These are phyloP conservation scores for Eudorina sp. DNA, from an alignment of 139 green algal genomes.

Conservation along the genomic window DNA sequence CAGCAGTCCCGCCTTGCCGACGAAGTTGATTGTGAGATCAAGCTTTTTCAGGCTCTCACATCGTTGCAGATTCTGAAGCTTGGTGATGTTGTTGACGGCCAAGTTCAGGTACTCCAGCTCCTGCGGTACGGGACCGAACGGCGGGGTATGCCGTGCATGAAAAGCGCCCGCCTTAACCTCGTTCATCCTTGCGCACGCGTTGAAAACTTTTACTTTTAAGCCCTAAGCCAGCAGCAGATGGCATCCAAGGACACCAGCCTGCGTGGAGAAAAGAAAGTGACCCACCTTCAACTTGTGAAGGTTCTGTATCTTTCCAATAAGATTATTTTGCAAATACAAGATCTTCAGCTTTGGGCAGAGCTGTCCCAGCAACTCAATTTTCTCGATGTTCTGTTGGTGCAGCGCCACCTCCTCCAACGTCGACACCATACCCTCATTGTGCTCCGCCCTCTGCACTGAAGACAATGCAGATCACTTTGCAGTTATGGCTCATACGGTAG, in stretches of 20 bases:
- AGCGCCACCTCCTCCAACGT: constrained; percentile 92
- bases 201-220: too few species aligned
- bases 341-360: constrained; percentile 88
- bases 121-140: too few species aligned
- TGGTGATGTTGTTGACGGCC: constrained; percentile 92
- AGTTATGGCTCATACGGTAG: too few species aligned
- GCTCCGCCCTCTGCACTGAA: constrained; percentile 84
- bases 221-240: too few species aligned
- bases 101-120: constrained; percentile 94
- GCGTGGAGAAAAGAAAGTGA: too few species aligned
- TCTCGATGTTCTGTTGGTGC: constrained; percentile 92
- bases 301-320: constrained; percentile 91
- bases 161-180: too few species aligned
- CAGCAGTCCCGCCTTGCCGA: constrained; percentile 75
- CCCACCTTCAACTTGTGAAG: constrained; percentile 91
- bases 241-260: too few species aligned
- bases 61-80: constrained; percentile 89
- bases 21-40: constrained; percentile 95
- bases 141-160: too few species aligned
- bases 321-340: constrained; percentile 95
- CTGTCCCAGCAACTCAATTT: constrained; percentile 86
- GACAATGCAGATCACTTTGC: too few species aligned
- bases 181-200: too few species aligned
- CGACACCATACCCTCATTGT: constrained; percentile 90
- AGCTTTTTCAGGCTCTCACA: constrained; percentile 93